These are phyloP conservation scores for Russula ochroleuca DNA, from an alignment of 768 basidiomycete species.

Conservation along the genomic window DNA sequence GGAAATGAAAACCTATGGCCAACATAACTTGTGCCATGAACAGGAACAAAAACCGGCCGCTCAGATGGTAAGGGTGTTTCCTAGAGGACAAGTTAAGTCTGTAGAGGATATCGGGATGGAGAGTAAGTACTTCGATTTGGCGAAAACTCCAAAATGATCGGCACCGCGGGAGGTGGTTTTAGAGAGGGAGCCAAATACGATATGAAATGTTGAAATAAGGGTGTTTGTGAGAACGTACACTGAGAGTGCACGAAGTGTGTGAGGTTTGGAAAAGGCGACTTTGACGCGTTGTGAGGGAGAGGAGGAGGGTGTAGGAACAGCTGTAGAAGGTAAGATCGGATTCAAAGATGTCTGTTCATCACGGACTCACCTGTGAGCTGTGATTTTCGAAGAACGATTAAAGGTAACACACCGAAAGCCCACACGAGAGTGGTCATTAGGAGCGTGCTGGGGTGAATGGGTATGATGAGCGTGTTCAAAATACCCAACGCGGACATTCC, in stretches of 20 bases:
- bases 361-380: constrained; percentile 52
- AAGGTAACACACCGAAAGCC: constrained; percentile 52
- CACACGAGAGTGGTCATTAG: constrained; percentile 43
- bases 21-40: constrained; percentile 48
- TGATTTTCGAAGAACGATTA: constrained; percentile 52
- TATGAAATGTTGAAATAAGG: constrained; percentile 42
- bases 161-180: constrained; percentile 33
- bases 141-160: constrained; percentile 50
- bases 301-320: constrained; percentile 43
- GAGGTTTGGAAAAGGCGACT: constrained; percentile 44
- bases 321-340: constrained; percentile 33
- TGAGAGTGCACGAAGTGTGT: constrained; percentile 43
- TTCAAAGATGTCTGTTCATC: not conserved
- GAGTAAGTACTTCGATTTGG: constrained; percentile 56
- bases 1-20: constrained; percentile 47
- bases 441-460: constrained; percentile 39
- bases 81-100: constrained; percentile 35
- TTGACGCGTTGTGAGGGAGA: constrained; percentile 51
- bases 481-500: constrained; percentile 35
- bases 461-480: constrained; percentile 41
- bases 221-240: constrained; percentile 49
- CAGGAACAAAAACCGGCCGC: constrained; percentile 62
- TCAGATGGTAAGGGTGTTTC: constrained; percentile 71
- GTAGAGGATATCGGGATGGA: not conserved
- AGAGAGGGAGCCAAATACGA: constrained; percentile 36